These are phyloP conservation scores for Metschnikowia proteae DNA, from an alignment of 805 yeast species.

Conservation along the genomic window DNA sequence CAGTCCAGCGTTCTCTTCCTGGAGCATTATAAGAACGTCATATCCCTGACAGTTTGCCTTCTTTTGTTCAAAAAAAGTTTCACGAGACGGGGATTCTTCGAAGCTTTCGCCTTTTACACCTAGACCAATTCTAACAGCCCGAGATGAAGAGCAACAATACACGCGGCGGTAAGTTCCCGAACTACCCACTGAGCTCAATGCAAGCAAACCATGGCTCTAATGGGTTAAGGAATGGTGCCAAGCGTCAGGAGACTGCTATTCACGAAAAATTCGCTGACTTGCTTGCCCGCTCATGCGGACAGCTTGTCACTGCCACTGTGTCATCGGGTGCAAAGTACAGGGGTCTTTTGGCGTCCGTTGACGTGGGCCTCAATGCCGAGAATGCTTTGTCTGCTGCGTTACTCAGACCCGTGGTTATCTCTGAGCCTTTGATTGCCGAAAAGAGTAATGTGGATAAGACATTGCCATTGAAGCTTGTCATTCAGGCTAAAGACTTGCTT, in stretches of 20 bases:
- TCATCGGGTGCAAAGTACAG: slow-evolving; percentile 55
- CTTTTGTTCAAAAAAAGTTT: neutral
- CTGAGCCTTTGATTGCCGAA: slow-evolving; percentile 23
- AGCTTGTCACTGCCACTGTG: slow-evolving; percentile 53
- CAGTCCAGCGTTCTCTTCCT: neutral
- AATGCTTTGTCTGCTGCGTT: slow-evolving; percentile 56
- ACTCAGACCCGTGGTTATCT: slow-evolving; percentile 44
- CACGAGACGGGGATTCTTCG: neutral
- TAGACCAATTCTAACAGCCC: neutral
- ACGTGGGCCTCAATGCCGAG: slow-evolving; percentile 26
- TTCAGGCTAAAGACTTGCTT: slow-evolving; percentile 49
- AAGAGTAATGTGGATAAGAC: slow-evolving; percentile 30
- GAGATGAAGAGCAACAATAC: slow-evolving; percentile 9
- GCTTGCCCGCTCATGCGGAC: slow-evolving; percentile 38
- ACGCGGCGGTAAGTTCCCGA: slow-evolving; percentile 11
- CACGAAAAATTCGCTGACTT: slow-evolving; percentile 8
- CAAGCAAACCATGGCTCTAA: neutral
- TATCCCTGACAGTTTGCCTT: neutral
- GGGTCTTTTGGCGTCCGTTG: slow-evolving; percentile 56
- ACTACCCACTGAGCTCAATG: slow-evolving; percentile 1
- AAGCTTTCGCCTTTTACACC: neutral
- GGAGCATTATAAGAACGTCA: neutral
- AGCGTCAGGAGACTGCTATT: slow-evolving; percentile 2
- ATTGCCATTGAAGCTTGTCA: slow-evolving; percentile 43
- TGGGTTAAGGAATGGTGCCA: neutral